A percentile compares a stretch with the other conserved stretches of the same genome.
phyloP scores from a whole-genome alignment of 2,329 filamentous ascomycete genomes.

The Colletotrichum shisoi region DNA sequence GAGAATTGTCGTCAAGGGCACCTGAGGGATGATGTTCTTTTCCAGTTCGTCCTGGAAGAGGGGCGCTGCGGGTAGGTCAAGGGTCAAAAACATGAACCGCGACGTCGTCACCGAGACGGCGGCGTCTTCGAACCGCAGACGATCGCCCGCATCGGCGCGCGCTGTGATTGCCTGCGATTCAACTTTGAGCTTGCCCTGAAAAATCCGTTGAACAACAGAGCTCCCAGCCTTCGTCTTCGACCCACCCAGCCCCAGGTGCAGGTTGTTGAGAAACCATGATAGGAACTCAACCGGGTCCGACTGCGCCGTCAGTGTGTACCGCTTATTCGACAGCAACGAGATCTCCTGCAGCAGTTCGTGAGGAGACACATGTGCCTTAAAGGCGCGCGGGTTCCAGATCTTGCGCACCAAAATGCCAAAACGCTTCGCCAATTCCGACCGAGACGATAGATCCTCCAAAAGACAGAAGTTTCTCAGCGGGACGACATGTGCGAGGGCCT shows the following conservation, averaged over 20 bases:
- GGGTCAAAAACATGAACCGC: slow-evolving; percentile 88
- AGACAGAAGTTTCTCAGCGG: slow-evolving; percentile 92
- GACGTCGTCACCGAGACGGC: slow-evolving; percentile 78
- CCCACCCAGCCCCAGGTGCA: slow-evolving; percentile 90
- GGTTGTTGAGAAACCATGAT: slow-evolving; percentile 95
- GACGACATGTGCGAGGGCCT: slow-evolving; percentile 87
- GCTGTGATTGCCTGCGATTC: slow-evolving; percentile 95
- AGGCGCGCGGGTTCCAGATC: slow-evolving; percentile 96
- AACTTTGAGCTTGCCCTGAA: slow-evolving; percentile 90
- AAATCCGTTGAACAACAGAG: slow-evolving; percentile 89
- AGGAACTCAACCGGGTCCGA: slow-evolving; percentile 97
- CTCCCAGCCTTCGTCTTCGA: slow-evolving; percentile 84
- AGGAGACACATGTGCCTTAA: slow-evolving; percentile 95
- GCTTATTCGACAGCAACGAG: slow-evolving; percentile 86
- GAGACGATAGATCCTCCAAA: slow-evolving; percentile 78
- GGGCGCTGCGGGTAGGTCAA: slow-evolving; percentile 89
- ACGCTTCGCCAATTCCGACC: slow-evolving; percentile 81
- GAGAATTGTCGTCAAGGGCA: slow-evolving; percentile 82
- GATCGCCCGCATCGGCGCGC: slow-evolving; percentile 84
- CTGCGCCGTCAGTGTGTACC: slow-evolving; percentile 88
- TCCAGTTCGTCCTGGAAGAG: slow-evolving; percentile 96
- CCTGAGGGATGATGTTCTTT: slow-evolving; percentile 94
- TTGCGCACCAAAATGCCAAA: slow-evolving; percentile 92
- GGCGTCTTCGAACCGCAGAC: slow-evolving; percentile 90
- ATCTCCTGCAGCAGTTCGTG: slow-evolving; percentile 97